Evolutionary conservation across 106 monocot genomes (phyloP).

Genomic region (Dendrobium catenatum): DNA sequence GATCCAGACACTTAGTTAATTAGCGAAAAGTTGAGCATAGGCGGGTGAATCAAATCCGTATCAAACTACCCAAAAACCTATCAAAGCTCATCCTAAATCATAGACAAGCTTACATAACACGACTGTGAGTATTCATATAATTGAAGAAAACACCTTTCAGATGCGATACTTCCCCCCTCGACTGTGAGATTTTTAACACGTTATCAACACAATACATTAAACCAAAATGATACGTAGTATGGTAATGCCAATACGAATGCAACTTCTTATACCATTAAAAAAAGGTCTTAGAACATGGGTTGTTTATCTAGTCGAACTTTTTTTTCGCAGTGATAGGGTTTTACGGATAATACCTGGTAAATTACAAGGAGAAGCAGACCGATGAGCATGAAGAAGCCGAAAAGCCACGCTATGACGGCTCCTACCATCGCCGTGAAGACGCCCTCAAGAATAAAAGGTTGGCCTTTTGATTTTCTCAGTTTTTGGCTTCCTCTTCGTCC

Average conservation of each 20-base stretch:
- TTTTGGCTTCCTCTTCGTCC: not conserved
- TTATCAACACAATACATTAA: no score
- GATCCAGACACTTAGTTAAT: no score
- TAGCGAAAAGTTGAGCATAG: no score
- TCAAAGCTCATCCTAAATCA: no score
- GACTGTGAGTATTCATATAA: no score
- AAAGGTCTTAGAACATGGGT: not conserved
- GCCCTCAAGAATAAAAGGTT: not conserved
- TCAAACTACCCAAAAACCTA: no score
- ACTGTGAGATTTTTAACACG: no score
- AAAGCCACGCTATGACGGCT: not conserved
- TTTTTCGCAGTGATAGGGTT: not conserved
- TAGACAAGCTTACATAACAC: no score
- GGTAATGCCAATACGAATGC: not conserved
- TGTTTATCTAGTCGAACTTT: not conserved
- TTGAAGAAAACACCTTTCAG: no score
- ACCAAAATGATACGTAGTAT: not conserved
- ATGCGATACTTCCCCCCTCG: no score
- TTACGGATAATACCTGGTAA: not conserved
- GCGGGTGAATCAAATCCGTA: no score
- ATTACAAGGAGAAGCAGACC: conserved; percentile 3
- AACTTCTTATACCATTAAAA: not conserved
- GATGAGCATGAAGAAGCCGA: conserved; percentile 8
- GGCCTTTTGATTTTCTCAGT: not conserved
- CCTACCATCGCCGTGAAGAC: conserved; percentile 3